A percentile compares a stretch with the other conserved stretches of the same genome.
phyloP scores from a whole-genome alignment of 495 filamentous ascomycete genomes.

The Halenospora varia region DNA sequence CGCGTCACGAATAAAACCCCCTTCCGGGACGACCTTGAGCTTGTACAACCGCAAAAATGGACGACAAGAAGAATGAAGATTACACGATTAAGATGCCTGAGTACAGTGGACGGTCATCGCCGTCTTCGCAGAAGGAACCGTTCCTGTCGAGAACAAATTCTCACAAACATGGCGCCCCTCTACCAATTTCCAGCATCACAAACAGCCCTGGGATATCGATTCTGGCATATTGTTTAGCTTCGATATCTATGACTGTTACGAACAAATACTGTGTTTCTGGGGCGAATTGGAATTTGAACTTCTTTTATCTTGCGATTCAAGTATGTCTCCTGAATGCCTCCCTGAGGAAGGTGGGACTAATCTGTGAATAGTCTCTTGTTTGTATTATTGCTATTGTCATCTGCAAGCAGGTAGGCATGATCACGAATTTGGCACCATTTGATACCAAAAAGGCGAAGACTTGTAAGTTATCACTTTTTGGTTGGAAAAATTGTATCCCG shows the following conservation, averaged over 20 bases:
- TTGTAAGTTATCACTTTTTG: slow-evolving; percentile 53
- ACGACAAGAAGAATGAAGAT: slow-evolving; percentile 40
- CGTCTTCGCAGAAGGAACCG: slow-evolving; percentile 22
- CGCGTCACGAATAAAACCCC: slow-evolving; percentile 12
- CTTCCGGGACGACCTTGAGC: not conserved
- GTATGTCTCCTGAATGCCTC: slow-evolving; percentile 45
- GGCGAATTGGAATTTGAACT: slow-evolving; percentile 89
- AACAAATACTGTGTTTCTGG: slow-evolving; percentile 98
- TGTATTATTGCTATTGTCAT: slow-evolving; percentile 84
- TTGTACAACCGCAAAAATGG: slow-evolving; percentile 22
- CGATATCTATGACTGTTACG: slow-evolving; percentile 97
- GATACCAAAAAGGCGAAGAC: slow-evolving; percentile 85
- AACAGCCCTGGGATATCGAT: slow-evolving; percentile 79
- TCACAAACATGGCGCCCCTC: not conserved
- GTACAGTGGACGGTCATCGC: slow-evolving; percentile 51
- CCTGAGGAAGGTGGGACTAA: slow-evolving; percentile 1
- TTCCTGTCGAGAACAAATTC: slow-evolving; percentile 15
- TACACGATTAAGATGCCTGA: slow-evolving; percentile 68
- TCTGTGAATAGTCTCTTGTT: slow-evolving; percentile 66
- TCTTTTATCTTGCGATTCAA: slow-evolving; percentile 89
- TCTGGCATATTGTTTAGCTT: slow-evolving; percentile 86
- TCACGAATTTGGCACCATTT: slow-evolving; percentile 83
- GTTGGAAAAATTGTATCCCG: not conserved
- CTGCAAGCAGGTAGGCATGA: slow-evolving; percentile 78
- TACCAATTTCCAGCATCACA: slow-evolving; percentile 41